Evolutionary conservation across 2,329 filamentous ascomycete species (phyloP), one percentile per base, ranked within the genome.

Genomic region (Davidsoniella eucalypti): DNA sequence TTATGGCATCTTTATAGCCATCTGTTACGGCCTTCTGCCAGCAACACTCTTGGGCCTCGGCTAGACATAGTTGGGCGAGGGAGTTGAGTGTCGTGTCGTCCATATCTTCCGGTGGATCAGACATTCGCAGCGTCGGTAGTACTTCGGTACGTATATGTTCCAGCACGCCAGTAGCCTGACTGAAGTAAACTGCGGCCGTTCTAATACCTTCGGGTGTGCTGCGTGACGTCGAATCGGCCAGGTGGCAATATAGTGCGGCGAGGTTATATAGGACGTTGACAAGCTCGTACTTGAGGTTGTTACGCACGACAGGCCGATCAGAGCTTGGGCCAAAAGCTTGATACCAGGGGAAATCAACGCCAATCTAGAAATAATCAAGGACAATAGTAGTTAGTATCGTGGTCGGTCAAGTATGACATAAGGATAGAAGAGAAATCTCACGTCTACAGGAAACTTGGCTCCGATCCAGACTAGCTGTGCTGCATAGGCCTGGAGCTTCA

Each of bases 11-110:
- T 63, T 94, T 95, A 66, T 94, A 79, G 21, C 82, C 80, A 61
- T 95, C 90, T 69, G 93, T 88, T 52, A 94, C 88, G 1, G 92
- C 90, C 63, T 94, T 96, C 58, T 92, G 84, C 92, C 92, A 98
- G 65, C 92, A 96, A 62, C 88, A 96, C 66, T 98, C 92, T 61
- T 98, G 92, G 25, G 84, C 88, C 62, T 98, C 87, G 1, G 88
- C 90, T 8, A 98, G 73, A 62, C 94, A 78, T 26, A 98, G 72
- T 62, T 90, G 78, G 57, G 84, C 77, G 43, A 96, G 67, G 48
- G 85, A 86, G 58, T 90, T 84, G 44, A 98, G 70, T 0, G 88
- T 95, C 59, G 84, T 76, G 47, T 78, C 74, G 58, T 98, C 92
- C 87, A 98, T 94, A 61, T 98, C 92, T 61, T 96, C 92, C 1